phyloP scores from a whole-genome alignment of 148 eudicot species.

The Silene conica region DNA sequence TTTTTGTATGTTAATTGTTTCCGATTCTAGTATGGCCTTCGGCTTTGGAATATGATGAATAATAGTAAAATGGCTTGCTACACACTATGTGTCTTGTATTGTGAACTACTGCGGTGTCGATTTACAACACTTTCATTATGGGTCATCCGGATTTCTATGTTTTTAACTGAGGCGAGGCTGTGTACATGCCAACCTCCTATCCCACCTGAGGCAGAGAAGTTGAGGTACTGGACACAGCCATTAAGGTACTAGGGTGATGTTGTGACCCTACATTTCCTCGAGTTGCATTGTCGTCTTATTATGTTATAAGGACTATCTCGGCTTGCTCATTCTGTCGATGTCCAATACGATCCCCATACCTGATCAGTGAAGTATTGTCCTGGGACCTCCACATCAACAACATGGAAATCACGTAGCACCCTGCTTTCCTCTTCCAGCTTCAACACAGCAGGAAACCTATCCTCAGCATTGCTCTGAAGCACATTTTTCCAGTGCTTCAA shows the following conservation, averaged over 20 bases:
- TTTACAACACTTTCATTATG: too few species aligned
- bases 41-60: not conserved
- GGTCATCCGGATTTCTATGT: not conserved
- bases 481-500: conserved; percentile 98
- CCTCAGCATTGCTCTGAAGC: conserved; percentile 95
- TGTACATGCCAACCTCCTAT: not conserved
- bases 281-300: not conserved
- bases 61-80: not conserved
- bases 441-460: conserved; percentile 92
- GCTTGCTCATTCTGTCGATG: not conserved
- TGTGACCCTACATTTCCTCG: not conserved
- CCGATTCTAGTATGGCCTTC: not conserved
- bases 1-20: not conserved
- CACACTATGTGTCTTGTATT: not conserved
- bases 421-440: conserved; percentile 97
- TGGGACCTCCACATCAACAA: conserved; percentile 97
- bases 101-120: not conserved
- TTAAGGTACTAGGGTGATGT: not conserved
- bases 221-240: not conserved
- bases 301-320: not conserved
- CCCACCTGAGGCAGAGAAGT: not conserved
- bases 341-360: conserved; percentile 32
- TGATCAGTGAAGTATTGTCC: conserved; percentile 97
- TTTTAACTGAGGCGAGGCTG: not conserved
- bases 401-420: conserved; percentile 92